A percentile compares a stretch with the other conserved stretches of the same genome.
phyloP scores from a whole-genome alignment of 352 stramenopile genomes.

The Phytophthora cactorum region DNA sequence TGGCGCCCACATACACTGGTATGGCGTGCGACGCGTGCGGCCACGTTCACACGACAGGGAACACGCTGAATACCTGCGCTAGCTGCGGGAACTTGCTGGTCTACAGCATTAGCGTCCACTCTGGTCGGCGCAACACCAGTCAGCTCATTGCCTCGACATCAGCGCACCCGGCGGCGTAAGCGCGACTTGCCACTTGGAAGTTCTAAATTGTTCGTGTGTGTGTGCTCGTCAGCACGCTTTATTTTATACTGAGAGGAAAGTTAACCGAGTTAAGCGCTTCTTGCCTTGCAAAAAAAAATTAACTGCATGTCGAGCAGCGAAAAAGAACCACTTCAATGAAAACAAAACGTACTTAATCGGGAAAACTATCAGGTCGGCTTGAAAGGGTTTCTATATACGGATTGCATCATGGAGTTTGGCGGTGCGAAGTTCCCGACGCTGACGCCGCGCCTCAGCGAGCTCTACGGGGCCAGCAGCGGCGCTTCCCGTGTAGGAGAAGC shows the following conservation, averaged over 20 bases:
- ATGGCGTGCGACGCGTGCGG: constrained; percentile 64
- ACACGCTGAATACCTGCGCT: constrained; percentile 40
- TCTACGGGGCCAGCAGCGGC: constrained; percentile 63
- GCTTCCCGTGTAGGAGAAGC: constrained; percentile 49
- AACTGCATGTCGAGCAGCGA: too few relatives aligned
- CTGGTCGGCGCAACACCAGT: constrained; percentile 63
- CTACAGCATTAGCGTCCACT: constrained; percentile 77
- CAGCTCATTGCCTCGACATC: constrained; percentile 43
- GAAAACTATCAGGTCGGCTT: neutral
- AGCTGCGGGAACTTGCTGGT: constrained; percentile 72
- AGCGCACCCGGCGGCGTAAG: constrained; percentile 25
- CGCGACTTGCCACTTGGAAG: neutral
- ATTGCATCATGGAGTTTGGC: constrained; percentile 22
- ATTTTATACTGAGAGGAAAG: constrained; percentile 32
- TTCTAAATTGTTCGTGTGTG: neutral
- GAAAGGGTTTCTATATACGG: neutral
- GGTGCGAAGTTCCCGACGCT: constrained; percentile 42
- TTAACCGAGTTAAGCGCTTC: constrained; percentile 13
- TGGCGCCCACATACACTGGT: constrained; percentile 51
- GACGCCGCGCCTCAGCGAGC: constrained; percentile 50
- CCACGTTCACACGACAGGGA: constrained; percentile 55
- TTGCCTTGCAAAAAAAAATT: neutral
- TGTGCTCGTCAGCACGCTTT: constrained; percentile 21
- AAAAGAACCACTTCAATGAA: too few relatives aligned
- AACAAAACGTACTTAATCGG: too few relatives aligned